Conservation (phyloP, 352 stramenopile species). For the Pythium phragmitis region DNA sequence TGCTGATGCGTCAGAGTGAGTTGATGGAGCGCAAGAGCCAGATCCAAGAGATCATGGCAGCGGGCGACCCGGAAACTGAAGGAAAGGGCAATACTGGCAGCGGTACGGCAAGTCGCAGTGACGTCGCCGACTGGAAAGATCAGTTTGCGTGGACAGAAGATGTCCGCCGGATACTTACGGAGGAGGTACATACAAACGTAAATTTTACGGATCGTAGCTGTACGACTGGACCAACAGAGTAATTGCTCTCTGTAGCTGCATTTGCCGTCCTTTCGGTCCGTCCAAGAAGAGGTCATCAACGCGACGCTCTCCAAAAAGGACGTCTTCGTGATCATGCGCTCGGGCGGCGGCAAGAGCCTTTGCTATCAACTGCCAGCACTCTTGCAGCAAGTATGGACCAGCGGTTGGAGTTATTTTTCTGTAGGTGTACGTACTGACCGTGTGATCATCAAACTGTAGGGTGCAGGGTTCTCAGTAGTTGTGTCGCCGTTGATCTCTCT, state of each 20-base stretch:
- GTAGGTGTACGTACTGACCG: no score
- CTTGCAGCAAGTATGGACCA: slow-evolving; percentile 45
- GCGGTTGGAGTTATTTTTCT: background rate
- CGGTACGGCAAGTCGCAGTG: background rate
- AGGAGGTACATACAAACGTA: background rate
- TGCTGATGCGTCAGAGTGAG: slow-evolving; percentile 54
- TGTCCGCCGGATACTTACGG: slow-evolving; percentile 6
- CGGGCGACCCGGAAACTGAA: slow-evolving; percentile 7
- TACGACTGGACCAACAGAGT: background rate
- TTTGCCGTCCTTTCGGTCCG: slow-evolving; percentile 81
- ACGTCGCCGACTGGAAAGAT: slow-evolving; percentile 34
- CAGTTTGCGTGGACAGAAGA: slow-evolving; percentile 44
- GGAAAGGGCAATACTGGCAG: background rate
- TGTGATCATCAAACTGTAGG: slow-evolving; percentile 25
- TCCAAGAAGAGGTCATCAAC: slow-evolving; percentile 92
- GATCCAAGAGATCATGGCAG: slow-evolving; percentile 36
- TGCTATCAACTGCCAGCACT: slow-evolving; percentile 90
- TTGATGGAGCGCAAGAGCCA: slow-evolving; percentile 47
- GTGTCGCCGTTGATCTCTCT: slow-evolving; percentile 92
- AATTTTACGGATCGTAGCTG: no score
- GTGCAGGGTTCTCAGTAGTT: slow-evolving; percentile 83
- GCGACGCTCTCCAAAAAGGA: slow-evolving; percentile 85
- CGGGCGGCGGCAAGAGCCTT: slow-evolving; percentile 82
- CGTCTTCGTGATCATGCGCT: slow-evolving; percentile 93
- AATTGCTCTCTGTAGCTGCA: slow-evolving; percentile 48